Conservation (phyloP, 345 rosid species). For the Xanthoceras sorbifolium region DNA sequence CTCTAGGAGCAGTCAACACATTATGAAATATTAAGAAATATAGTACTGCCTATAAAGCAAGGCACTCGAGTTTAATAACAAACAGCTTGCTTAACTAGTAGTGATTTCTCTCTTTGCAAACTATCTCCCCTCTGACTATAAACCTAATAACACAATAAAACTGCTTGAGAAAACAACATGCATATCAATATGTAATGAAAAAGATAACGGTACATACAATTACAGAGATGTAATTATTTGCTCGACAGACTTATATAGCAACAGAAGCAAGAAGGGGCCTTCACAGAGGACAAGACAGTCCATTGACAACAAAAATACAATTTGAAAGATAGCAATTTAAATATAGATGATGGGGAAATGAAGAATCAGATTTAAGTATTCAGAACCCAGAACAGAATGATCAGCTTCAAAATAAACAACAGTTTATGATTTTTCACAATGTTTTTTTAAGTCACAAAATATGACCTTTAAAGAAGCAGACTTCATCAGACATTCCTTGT, state of each 20-base stretch:
- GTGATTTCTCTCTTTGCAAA: neutral
- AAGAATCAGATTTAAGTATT: neutral
- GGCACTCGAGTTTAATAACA: neutral
- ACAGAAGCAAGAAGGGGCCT: neutral
- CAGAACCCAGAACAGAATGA: neutral
- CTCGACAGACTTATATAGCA: neutral
- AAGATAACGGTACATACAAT: neutral
- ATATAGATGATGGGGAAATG: neutral
- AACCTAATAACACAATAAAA: neutral
- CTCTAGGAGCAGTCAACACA: neutral
- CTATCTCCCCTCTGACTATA: neutral
- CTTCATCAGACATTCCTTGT: neutral
- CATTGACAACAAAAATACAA: neutral
- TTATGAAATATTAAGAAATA: neutral
- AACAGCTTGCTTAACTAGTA: constrained; percentile 2
- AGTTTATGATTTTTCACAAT: constrained; percentile 2
- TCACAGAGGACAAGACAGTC: neutral
- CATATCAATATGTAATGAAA: neutral
- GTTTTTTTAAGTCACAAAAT: neutral
- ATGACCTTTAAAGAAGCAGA: neutral
- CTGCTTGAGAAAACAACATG: neutral
- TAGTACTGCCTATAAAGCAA: neutral
- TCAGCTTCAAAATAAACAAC: neutral
- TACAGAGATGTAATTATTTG: neutral
- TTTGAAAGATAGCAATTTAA: neutral